Base-by-base conservation (phyloP, 352 stramenopile genomes). In the Globisporangium carolinianum region DNA sequence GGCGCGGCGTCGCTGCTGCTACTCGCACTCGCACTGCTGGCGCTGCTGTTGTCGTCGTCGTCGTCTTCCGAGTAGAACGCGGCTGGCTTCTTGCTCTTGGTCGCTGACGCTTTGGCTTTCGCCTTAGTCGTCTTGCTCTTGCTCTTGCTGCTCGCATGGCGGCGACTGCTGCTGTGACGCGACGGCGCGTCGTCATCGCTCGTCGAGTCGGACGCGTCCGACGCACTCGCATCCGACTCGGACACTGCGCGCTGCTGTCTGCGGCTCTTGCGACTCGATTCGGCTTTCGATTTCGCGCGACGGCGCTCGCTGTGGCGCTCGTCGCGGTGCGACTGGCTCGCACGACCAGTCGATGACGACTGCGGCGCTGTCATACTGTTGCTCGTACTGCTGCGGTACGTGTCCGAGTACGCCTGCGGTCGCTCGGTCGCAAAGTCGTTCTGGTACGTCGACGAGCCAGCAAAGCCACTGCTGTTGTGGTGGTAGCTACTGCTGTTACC, bases 351-450 rank as follows among this genome's bases (percentile, higher is more conserved):
- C 3, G 47, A 55, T 17, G 49, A 43, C 59, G 52, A 63, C 45
- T 18, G 37, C 38, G 35, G 15, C 17, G 35, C 6, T 15, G 15
- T 60, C 49, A 47, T 59, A 41, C 53, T 60, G 24, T 51, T 37
- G 39, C 42, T 60, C 49, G 53, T 58, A 14, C 11, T 37, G 14
- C 39, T 49, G 32, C 56, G 11, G 53, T 47, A 46, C 38, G 43
- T 32, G 52, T 88, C 78, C 18, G 71, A 73, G 62, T 86, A 89
- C 17, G 71, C 51, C 36, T 73, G 75, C 0, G 79, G 79, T 51
- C 79, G 69, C 64, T 87, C 73, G 1, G 75, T 86, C 1, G 70
- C 76, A 68, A 89, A 89, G 60, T 89, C 79, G 55, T 89, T 89
- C 61, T 89, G 79, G 58, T 89, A 89, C 52, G 59, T 62, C 36